These are phyloP conservation scores for Russula sp. DNA, from an alignment of 768 basidiomycete genomes.

Conservation along the genomic window DNA sequence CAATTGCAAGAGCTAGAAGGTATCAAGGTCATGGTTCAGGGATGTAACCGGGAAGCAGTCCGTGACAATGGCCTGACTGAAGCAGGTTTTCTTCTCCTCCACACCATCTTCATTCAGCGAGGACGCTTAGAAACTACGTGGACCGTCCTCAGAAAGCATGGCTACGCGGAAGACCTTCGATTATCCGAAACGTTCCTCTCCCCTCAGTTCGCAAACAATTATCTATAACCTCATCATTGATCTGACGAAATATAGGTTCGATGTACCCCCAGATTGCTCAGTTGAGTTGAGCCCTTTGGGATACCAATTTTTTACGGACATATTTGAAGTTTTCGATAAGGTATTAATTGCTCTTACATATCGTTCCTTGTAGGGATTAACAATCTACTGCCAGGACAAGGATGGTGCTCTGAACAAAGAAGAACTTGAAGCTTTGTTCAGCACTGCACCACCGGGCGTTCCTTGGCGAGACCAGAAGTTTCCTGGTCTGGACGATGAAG, in stretches of 20 bases:
- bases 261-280: slow-evolving; percentile 90
- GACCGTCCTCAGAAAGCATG: slow-evolving; percentile 93
- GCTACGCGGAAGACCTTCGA: slow-evolving; percentile 92
- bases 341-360: slow-evolving; percentile 38
- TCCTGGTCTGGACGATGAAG: slow-evolving; percentile 84
- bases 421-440: slow-evolving; percentile 87
- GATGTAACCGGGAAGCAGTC: slow-evolving; percentile 72
- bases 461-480: slow-evolving; percentile 94
- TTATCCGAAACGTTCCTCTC: slow-evolving; percentile 83
- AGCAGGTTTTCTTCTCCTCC: slow-evolving; percentile 88
- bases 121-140: slow-evolving; percentile 96
- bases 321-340: slow-evolving; percentile 95
- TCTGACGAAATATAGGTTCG: slow-evolving; percentile 57
- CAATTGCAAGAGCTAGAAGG: slow-evolving; percentile 93
- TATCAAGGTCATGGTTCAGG: slow-evolving; percentile 88
- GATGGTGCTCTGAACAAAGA: slow-evolving; percentile 84
- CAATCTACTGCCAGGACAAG: slow-evolving; percentile 61
- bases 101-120: slow-evolving; percentile 94
- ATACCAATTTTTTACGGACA: slow-evolving; percentile 95
- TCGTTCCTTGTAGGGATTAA: neutral
- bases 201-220: slow-evolving; percentile 64
- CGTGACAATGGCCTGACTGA: slow-evolving; percentile 83
- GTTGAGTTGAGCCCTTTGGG: slow-evolving; percentile 93
- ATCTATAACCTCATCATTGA: slow-evolving; percentile 25
- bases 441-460: slow-evolving; percentile 85